phyloP scores from a whole-genome alignment of 2,329 filamentous ascomycete species.

The Trematosphaeria pertusa region DNA sequence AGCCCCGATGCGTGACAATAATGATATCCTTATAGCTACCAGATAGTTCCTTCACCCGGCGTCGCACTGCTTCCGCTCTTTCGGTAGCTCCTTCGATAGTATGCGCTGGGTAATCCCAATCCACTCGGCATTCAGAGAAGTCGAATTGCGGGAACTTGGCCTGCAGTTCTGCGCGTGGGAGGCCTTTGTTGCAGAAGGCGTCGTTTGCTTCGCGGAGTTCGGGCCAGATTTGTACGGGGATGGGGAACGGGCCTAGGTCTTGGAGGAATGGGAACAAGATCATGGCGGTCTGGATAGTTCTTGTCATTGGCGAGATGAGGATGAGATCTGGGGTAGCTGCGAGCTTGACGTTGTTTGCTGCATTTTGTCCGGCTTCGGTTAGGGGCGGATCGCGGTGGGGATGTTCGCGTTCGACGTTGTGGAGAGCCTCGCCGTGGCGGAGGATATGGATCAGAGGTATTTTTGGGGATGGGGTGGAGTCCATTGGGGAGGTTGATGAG shows the following conservation, averaged over 20 bases:
- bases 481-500: no score
- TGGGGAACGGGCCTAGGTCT: background rate
- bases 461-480: background rate
- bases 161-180: slow-evolving; percentile 16
- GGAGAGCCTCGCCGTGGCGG: slow-evolving; percentile 28
- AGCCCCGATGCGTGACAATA: slow-evolving; percentile 27
- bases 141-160: slow-evolving; percentile 23
- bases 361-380: slow-evolving; percentile 18
- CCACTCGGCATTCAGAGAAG: slow-evolving; percentile 18
- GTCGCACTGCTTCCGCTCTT: slow-evolving; percentile 23
- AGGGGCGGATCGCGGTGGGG: slow-evolving; percentile 26
- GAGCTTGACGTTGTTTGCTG: slow-evolving; percentile 18
- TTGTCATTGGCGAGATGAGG: slow-evolving; percentile 32
- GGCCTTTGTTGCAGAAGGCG: slow-evolving; percentile 24
- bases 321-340: slow-evolving; percentile 20
- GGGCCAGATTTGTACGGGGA: slow-evolving; percentile 27
- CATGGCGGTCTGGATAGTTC: slow-evolving; percentile 31
- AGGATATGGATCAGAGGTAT: slow-evolving; percentile 22
- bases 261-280: slow-evolving; percentile 24
- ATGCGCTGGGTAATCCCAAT: slow-evolving; percentile 25
- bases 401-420: slow-evolving; percentile 26
- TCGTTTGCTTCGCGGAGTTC: slow-evolving; percentile 29
- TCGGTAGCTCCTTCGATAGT: slow-evolving; percentile 10
- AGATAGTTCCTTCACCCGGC: slow-evolving; percentile 16
- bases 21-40: slow-evolving; percentile 17